A percentile compares a stretch with the other conserved stretches of the same genome.
These are phyloP conservation scores for Nicotiana attenuata DNA, from an alignment of 257 asterid genomes.

Conservation along the genomic window DNA sequence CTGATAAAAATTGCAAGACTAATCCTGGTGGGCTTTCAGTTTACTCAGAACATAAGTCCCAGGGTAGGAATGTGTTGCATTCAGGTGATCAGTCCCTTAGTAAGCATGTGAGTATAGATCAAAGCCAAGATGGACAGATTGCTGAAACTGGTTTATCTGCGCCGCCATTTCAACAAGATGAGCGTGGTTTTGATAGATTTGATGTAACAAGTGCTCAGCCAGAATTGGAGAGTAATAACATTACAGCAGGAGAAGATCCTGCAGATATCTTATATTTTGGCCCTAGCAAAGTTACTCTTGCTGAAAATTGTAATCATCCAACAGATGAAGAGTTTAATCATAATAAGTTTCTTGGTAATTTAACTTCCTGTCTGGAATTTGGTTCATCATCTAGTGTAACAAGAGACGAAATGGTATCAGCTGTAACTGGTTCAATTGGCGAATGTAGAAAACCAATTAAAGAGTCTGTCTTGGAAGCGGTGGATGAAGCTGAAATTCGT, in stretches of 20 bases:
- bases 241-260: slow-evolving; percentile 14
- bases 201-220: slow-evolving; percentile 15
- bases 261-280: slow-evolving; percentile 11
- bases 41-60: slow-evolving; percentile 19
- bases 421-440: not conserved
- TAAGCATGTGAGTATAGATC: slow-evolving; percentile 22
- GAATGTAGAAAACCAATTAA: slow-evolving; percentile 11
- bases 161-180: slow-evolving; percentile 21
- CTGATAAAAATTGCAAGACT: slow-evolving; percentile 22
- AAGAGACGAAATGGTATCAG: slow-evolving; percentile 7
- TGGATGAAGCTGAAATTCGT: slow-evolving; percentile 17
- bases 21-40: slow-evolving; percentile 10
- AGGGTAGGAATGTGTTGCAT: slow-evolving; percentile 12
- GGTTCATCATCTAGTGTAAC: slow-evolving; percentile 15
- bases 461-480: slow-evolving; percentile 4
- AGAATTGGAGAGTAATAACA: slow-evolving; percentile 12
- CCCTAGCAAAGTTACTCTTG: slow-evolving; percentile 14
- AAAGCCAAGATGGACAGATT: slow-evolving; percentile 22
- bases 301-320: slow-evolving; percentile 20
- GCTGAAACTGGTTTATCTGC: slow-evolving; percentile 19
- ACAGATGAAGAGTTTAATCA: not conserved
- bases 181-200: slow-evolving; percentile 18
- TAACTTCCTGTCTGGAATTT: slow-evolving; percentile 12
- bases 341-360: slow-evolving; percentile 10
- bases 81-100: slow-evolving; percentile 25